A percentile compares a stretch with the other conserved stretches of the same genome.
Evolutionary conservation across 495 filamentous ascomycete species (phyloP).

Genomic region (Hyphodiscus hymeniophilus): DNA sequence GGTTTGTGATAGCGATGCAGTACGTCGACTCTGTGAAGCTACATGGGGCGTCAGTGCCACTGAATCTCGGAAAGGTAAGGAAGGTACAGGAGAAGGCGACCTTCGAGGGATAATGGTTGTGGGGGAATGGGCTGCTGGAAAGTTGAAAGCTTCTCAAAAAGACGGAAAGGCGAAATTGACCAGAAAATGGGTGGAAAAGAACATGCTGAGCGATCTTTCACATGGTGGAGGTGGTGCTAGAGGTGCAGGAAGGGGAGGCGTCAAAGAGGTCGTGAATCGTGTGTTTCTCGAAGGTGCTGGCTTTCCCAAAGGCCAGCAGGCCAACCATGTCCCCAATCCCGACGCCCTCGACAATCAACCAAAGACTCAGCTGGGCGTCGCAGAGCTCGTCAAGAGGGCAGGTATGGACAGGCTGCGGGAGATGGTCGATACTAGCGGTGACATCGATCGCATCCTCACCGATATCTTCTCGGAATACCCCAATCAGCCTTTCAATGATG

Average conservation of each 20-base stretch:
- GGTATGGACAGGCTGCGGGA: slow-evolving; percentile 75
- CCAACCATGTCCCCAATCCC: slow-evolving; percentile 14
- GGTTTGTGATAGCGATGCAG: slow-evolving; percentile 75
- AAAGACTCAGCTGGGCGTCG: slow-evolving; percentile 50
- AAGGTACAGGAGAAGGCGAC: slow-evolving; percentile 74
- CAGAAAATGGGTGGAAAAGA: slow-evolving; percentile 73
- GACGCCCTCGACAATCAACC: slow-evolving; percentile 33
- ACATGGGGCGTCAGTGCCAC: slow-evolving; percentile 71
- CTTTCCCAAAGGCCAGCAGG: slow-evolving; percentile 39
- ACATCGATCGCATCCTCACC: slow-evolving; percentile 76
- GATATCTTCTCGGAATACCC: slow-evolving; percentile 78
- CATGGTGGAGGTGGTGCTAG: slow-evolving; percentile 72
- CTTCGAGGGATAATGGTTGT: slow-evolving; percentile 89
- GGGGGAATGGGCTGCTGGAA: slow-evolving; percentile 87
- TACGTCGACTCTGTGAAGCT: slow-evolving; percentile 82
- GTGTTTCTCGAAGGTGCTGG: slow-evolving; percentile 84
- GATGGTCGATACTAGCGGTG: slow-evolving; percentile 82
- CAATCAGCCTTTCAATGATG: slow-evolving; percentile 82
- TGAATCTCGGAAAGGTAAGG: slow-evolving; percentile 20
- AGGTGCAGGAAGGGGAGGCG: slow-evolving; percentile 57
- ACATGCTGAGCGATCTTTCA: slow-evolving; percentile 58
- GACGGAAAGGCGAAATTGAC: slow-evolving; percentile 46
- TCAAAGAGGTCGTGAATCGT: slow-evolving; percentile 74
- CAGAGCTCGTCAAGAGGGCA: slow-evolving; percentile 65
- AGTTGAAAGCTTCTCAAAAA: slow-evolving; percentile 48